Conservation (phyloP, 805 yeast species). For the Cyberlindnera subsufficiens region DNA sequence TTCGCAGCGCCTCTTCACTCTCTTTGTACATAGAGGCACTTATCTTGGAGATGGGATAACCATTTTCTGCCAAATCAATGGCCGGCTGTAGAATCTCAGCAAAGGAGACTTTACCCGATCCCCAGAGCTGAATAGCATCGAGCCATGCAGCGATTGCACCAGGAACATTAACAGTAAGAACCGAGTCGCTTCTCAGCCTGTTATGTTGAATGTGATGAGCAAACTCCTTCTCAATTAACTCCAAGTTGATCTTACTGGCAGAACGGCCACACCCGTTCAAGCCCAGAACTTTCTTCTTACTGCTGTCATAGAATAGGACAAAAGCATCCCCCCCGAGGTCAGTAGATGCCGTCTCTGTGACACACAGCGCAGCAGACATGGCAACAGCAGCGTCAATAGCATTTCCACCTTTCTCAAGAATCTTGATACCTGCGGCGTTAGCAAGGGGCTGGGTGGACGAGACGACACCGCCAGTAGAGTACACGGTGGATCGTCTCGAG, state of each 20-base stretch:
- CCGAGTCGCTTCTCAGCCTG: slow-evolving; percentile 47
- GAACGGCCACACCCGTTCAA: slow-evolving; percentile 75
- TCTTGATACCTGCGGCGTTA: slow-evolving; percentile 62
- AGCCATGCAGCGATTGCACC: slow-evolving; percentile 80
- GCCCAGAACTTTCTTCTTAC: slow-evolving; percentile 50
- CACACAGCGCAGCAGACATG: slow-evolving; percentile 47
- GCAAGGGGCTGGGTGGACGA: slow-evolving; percentile 76
- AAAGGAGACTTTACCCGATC: slow-evolving; percentile 58
- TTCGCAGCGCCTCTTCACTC: slow-evolving; percentile 33
- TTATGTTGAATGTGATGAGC: slow-evolving; percentile 39
- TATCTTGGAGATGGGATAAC: slow-evolving; percentile 60
- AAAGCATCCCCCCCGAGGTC: slow-evolving; percentile 71
- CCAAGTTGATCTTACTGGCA: slow-evolving; percentile 44
- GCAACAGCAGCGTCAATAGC: slow-evolving; percentile 63
- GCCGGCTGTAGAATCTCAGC: slow-evolving; percentile 58
- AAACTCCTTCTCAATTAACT: slow-evolving; percentile 34
- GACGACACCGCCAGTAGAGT: slow-evolving; percentile 67
- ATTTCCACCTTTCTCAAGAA: slow-evolving; percentile 69
- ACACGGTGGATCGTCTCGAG: slow-evolving; percentile 70
- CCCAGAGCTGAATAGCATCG: slow-evolving; percentile 66
- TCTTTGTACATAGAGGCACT: slow-evolving; percentile 45
- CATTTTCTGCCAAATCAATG: slow-evolving; percentile 61
- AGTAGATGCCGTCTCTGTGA: slow-evolving; percentile 54
- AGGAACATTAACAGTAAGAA: slow-evolving; percentile 64
- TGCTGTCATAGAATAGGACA: slow-evolving; percentile 49